Conservation (phyloP, 2,329 filamentous ascomycete genomes). For the Coniochaeta sp. region DNA sequence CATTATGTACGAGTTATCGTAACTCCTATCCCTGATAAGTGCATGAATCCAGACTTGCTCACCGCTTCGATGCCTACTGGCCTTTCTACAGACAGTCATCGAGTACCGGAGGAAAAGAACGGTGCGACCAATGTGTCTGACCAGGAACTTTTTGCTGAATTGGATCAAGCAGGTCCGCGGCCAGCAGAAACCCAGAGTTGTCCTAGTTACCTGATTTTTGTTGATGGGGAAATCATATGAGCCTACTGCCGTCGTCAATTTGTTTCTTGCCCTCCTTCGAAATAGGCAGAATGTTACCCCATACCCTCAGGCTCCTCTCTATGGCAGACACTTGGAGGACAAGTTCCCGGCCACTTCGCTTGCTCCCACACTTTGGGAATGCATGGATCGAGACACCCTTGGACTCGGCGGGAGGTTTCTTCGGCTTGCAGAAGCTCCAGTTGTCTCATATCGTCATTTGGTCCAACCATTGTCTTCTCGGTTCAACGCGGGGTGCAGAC, state of each 20-base stretch:
- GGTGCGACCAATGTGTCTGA: background rate
- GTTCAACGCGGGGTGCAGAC: background rate
- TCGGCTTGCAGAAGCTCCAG: background rate
- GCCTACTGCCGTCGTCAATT: conserved; percentile 14
- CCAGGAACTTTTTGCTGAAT: background rate
- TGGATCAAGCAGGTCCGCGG: background rate
- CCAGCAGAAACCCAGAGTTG: background rate
- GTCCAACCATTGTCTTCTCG: background rate
- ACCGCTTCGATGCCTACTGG: background rate
- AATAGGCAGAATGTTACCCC: conserved; percentile 14
- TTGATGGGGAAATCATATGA: conserved; percentile 5
- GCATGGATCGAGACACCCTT: background rate
- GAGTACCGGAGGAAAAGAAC: background rate
- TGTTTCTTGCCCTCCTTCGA: conserved; percentile 7
- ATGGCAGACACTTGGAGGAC: background rate
- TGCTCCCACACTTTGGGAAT: background rate
- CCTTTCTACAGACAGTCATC: background rate
- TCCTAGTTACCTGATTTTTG: background rate
- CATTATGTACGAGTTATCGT: too few species aligned
- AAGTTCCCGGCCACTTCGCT: background rate
- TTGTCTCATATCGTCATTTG: background rate
- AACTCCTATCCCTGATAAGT: background rate
- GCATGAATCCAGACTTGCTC: background rate
- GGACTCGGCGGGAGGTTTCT: background rate
- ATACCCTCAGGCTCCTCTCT: conserved; percentile 1